These are phyloP conservation scores for Alternaria sp. DNA, from an alignment of 2,329 filamentous ascomycete genomes.

Conservation along the genomic window DNA sequence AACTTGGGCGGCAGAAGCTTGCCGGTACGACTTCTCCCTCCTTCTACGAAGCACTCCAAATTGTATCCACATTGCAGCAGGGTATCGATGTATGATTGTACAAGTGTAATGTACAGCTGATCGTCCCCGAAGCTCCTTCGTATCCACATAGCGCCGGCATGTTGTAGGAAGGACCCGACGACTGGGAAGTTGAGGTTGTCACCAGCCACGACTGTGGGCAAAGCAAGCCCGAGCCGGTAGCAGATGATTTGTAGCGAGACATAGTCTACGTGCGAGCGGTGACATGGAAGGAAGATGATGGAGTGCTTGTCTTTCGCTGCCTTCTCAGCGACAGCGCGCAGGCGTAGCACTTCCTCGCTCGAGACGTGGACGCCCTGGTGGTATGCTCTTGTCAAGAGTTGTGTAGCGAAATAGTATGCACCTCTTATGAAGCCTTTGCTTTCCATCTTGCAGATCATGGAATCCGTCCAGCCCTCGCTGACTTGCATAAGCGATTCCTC, in stretches of 20 bases:
- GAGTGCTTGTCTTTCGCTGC: conserved; percentile 89
- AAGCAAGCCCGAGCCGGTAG: conserved; percentile 84
- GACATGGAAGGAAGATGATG: conserved; percentile 93
- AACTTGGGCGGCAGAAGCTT: conserved; percentile 95
- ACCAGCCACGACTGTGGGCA: conserved; percentile 91
- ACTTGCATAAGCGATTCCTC: conserved; percentile 78
- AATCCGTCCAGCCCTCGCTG: conserved; percentile 83
- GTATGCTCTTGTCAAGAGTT: conserved; percentile 89
- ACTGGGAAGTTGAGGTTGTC: conserved; percentile 96
- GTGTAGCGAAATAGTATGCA: conserved; percentile 87
- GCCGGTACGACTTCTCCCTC: conserved; percentile 87
- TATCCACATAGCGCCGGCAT: conserved; percentile 97
- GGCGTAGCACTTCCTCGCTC: conserved; percentile 85
- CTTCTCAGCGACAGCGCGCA: conserved; percentile 81
- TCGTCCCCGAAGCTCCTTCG: conserved; percentile 91
- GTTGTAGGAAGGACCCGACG: conserved; percentile 87
- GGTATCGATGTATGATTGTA: conserved; percentile 95
- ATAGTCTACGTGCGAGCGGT: conserved; percentile 95
- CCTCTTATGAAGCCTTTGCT: conserved; percentile 89
- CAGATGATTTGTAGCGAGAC: conserved; percentile 94
- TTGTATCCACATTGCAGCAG: conserved; percentile 90
- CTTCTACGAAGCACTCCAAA: conserved; percentile 98
- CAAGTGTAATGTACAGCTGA: conserved; percentile 85
- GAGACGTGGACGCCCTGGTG: conserved; percentile 98
- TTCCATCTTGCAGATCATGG: conserved; percentile 99